These are phyloP conservation scores for Pyrus betulifolia DNA, from an alignment of 306 rosid genomes.

Conservation along the genomic window DNA sequence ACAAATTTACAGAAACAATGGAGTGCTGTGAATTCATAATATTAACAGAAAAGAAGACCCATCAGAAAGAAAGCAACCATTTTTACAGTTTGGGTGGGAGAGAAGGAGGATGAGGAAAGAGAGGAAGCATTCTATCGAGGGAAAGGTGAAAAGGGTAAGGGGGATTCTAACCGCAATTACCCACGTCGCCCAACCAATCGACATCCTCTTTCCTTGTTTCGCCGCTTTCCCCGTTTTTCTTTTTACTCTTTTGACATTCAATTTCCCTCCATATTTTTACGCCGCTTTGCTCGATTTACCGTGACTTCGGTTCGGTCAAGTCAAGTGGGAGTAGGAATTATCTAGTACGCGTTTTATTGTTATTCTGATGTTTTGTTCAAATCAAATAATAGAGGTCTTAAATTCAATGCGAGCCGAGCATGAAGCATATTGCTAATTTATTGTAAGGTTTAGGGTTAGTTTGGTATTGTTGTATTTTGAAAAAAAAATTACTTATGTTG, in stretches of 20 bases:
- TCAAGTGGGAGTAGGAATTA: no score
- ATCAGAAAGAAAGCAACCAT: not conserved
- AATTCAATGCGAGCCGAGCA: rapidly evolving
- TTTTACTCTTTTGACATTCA: no score
- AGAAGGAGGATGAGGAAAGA: not conserved
- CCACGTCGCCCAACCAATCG: not conserved
- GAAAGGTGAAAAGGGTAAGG: not conserved
- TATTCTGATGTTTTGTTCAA: no score
- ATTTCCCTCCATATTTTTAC: not conserved
- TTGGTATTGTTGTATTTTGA: no score
- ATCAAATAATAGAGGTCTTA: no score
- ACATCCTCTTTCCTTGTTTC: no score
- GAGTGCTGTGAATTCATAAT: no score
- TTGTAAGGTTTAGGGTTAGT: no score
- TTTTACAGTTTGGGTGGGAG: not conserved
- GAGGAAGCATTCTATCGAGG: not conserved
- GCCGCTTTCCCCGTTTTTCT: not conserved
- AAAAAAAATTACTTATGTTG: no score
- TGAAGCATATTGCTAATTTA: no score
- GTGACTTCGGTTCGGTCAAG: no score
- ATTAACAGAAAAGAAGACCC: not conserved
- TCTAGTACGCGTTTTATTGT: no score
- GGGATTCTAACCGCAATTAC: not conserved
- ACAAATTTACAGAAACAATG: not conserved
- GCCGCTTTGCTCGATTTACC: not conserved